phyloP scores from a whole-genome alignment of 2,329 filamentous ascomycete species.

The Davidsoniella eucalypti region DNA sequence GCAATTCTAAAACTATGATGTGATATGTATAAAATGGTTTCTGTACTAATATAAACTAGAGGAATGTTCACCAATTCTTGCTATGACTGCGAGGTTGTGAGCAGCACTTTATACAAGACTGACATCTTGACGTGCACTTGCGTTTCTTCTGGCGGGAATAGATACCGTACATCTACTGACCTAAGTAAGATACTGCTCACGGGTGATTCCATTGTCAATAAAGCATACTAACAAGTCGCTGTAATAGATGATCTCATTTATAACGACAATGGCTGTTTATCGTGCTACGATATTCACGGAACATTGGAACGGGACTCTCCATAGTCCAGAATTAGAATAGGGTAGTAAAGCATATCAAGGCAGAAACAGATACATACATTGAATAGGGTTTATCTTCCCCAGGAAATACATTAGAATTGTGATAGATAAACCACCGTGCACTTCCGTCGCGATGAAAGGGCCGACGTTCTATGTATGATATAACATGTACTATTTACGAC shows the following conservation, averaged over 20 bases:
- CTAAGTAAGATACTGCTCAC: not conserved
- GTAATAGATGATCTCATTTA: not conserved
- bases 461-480: no score
- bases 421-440: no score
- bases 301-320: not conserved
- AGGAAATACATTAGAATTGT: no score
- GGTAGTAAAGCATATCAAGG: not conserved
- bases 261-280: slow-evolving; percentile 3
- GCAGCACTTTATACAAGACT: not conserved
- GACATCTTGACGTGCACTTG: slow-evolving; percentile 4
- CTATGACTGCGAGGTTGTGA: not conserved
- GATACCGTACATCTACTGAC: slow-evolving; percentile 5
- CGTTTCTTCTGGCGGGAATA: not conserved
- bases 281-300: not conserved
- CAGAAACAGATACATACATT: no score
- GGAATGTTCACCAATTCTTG: slow-evolving; percentile 5
- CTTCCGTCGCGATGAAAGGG: no score
- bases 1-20: no score
- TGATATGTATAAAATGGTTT: no score
- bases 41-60: not conserved
- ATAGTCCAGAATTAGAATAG: not conserved
- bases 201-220: not conserved
- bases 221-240: not conserved
- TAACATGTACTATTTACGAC: no score
- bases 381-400: no score